These are phyloP conservation scores for Orbilia javanica DNA, from an alignment of 2,329 filamentous ascomycete genomes.

Conservation along the genomic window DNA sequence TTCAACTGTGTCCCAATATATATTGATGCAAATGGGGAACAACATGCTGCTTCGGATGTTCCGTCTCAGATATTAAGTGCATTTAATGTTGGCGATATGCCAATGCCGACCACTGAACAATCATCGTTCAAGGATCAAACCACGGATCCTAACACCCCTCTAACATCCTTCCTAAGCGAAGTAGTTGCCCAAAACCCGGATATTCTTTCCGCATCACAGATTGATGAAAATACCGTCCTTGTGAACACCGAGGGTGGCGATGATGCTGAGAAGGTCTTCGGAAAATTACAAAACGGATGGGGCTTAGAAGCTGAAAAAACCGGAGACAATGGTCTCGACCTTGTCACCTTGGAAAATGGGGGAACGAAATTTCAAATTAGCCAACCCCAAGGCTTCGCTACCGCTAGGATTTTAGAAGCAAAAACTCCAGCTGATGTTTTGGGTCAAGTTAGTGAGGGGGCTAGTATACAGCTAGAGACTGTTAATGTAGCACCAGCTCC, in stretches of 20 bases:
- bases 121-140: not conserved
- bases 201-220: constrained; percentile 18
- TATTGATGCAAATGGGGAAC: constrained; percentile 35
- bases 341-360: constrained; percentile 19
- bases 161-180: constrained; percentile 26
- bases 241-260: constrained; percentile 12
- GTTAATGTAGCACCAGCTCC: not conserved
- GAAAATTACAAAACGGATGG: constrained; percentile 17
- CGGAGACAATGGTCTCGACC: constrained; percentile 4
- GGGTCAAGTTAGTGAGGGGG: constrained; percentile 3
- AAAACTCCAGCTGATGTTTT: constrained; percentile 10
- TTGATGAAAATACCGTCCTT: constrained; percentile 22
- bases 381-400: constrained; percentile 27
- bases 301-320: constrained; percentile 23
- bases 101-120: not conserved
- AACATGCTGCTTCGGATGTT: constrained; percentile 19
- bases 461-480: constrained; percentile 21
- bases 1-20: constrained; percentile 54
- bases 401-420: not conserved
- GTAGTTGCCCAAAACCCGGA: constrained; percentile 28
- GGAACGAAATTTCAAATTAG: constrained; percentile 25
- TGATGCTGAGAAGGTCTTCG: constrained; percentile 22
- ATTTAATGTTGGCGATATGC: constrained; percentile 22
- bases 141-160: not conserved
- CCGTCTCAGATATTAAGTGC: constrained; percentile 10